Base-by-base conservation (phyloP, 2,329 filamentous ascomycete genomes). In the Ophiosphaerella herpotricha region DNA sequence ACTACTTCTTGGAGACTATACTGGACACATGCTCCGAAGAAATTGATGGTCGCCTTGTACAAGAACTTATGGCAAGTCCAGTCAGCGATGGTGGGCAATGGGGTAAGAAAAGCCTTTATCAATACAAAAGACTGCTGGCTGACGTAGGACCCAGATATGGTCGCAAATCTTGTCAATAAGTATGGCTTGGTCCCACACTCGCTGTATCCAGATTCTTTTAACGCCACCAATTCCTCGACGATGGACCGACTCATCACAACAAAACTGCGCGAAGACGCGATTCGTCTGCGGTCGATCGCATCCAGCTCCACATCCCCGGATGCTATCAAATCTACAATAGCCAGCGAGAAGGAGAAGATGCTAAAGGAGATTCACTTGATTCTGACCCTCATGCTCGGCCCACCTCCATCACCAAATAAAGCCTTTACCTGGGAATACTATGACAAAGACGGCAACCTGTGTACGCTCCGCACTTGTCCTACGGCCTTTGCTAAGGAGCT, bases 131-230 rank as follows among this genome's bases (percentile, higher is more conserved):
- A 8, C 18, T 14, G 13, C 13, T 13, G 2, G 18, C 16, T 42
- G 31, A 44, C 42, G 18, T 32, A 18, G 4, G 34, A 26, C 33
- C 9, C 31, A 44, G 90, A 95, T 72, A 95, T 96, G 90, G 87
- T 91, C 2, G 88, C 85, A 58, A 96, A 95, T 64, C 77, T 96
- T 8, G 89, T 96, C 5, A 76, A 84, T 38, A 96, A 96, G 75
- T 96, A 96, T 66, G 91, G 91, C 24, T 82, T 96, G n/a, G 87
- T 94, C 0, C 91, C 91, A 3, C 89, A 95, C 69, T 76, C 79
- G 0, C 74, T 96, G 2, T 96, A 94, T 68, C 91, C 91, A 0
- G 91, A 96, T 70, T 85, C 82, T 46, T 93, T 83, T 80, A 93
- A 90, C 69, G 89, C 91, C 4, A 82, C 82, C 77, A 85, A 86